Evolutionary conservation across 73 alveolate genomes (phyloP), one percentile per base, ranked within the genome.

Genomic region (Paramecium caudatum): DNA sequence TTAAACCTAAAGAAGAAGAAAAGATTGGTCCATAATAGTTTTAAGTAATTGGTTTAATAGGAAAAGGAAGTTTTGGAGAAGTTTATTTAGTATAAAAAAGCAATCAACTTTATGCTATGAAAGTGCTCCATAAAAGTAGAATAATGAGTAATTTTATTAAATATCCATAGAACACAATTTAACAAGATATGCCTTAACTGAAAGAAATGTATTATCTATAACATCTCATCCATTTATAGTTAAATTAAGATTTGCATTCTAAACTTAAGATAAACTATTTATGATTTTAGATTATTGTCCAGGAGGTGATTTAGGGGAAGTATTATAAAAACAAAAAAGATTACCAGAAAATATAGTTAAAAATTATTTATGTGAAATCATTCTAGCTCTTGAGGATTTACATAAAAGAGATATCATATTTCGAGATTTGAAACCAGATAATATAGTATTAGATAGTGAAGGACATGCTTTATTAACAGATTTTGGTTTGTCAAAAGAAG

Each of bases 391-490:
- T 34, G 99, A 96, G 46, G 97, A 96, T 78, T 91, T 97, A 36
- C 99, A 97, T 91, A 92, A 91, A 55, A 95, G 94, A 65, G 99
- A 95, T 90, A 95, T 96, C 19, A 96, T 96, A 33, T 96, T 93
- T 78, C 63, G 99, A 63, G 98, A 95, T 92, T 91, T 95, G 10
- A 95, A 95, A 39, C 98, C 98, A 43, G 93, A 86, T 49, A 95
- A 95, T 78, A 90, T 95, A 9, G 98, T 95, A 5, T 90, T 95
- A 48, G 98, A 95, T 95, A 90, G 88, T 91, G 98, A 96, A 93
- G 98, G 99, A 0, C 98, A 95, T 91, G 98, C 98, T 17, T 92
- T 96, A 96, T 90, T 95, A 63, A 97, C 99, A 12, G 99, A 97
- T 92, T 97, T 97, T 92, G 99, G 99, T 34, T 94, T 97, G 36